Percentiles rank a stretch among this genome's conserved stretches.
Evolutionary conservation across 495 filamentous ascomycete species (phyloP).

Genomic region (Penicillium mononematosum): DNA sequence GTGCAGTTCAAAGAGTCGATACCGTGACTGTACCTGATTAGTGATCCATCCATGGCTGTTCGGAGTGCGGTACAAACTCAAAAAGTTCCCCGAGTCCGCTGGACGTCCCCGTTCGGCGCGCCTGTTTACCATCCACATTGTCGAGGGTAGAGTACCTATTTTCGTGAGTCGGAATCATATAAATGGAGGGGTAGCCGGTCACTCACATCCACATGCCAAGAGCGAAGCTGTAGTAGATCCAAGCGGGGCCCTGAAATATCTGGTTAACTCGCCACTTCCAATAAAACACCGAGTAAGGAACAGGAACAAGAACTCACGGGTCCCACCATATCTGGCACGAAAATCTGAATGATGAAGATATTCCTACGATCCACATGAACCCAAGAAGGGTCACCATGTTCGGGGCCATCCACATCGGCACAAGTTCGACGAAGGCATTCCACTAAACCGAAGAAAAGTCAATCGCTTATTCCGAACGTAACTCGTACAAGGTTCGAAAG

Average conservation of each 20-base stretch:
- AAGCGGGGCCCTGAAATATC: conserved; percentile 68
- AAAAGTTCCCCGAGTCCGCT: conserved; percentile 94
- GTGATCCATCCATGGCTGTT: conserved; percentile 16
- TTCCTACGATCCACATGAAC: conserved; percentile 89
- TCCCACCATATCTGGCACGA: conserved; percentile 88
- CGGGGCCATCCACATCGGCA: conserved; percentile 94
- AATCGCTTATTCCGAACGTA: not conserved
- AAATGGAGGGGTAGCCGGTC: not conserved
- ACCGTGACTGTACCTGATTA: conserved; percentile 65
- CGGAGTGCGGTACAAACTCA: conserved; percentile 56
- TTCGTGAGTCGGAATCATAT: conserved; percentile 3
- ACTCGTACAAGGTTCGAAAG: not conserved
- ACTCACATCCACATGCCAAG: conserved; percentile 86
- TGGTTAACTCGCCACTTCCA: conserved; percentile 20
- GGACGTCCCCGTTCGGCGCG: conserved; percentile 88
- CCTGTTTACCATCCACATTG: conserved; percentile 98
- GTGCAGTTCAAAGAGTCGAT: conserved; percentile 98
- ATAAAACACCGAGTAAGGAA: not conserved
- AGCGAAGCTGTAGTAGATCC: conserved; percentile 94
- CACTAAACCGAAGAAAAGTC: conserved; percentile 57
- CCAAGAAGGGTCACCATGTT: conserved; percentile 97
- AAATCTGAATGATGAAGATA: conserved; percentile 73
- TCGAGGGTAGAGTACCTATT: conserved; percentile 90
- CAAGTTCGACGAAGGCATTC: conserved; percentile 91
- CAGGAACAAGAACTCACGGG: conserved; percentile 58